A percentile compares a stretch with the other conserved stretches of the same genome.
Conservation (phyloP, 352 stramenopile species). For the Phytophthora capsici region DNA sequence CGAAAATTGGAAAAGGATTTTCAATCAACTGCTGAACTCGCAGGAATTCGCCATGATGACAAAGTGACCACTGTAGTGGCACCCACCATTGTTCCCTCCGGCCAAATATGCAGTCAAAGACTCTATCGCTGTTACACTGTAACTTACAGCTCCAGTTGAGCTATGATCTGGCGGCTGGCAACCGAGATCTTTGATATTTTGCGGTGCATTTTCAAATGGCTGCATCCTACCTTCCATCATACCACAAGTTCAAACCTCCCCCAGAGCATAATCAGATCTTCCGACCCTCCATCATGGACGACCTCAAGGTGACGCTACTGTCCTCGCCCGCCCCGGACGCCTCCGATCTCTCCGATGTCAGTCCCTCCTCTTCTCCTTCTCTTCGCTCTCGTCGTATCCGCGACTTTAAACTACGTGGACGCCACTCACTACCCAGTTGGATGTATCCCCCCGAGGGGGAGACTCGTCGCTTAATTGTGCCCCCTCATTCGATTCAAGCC, state of each 20-base stretch:
- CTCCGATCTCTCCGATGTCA: slow-evolving; percentile 5
- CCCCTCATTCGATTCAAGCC: slow-evolving; percentile 30
- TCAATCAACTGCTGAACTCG: background rate
- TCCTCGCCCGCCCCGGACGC: slow-evolving; percentile 29
- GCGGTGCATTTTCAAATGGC: background rate
- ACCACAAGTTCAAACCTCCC: background rate
- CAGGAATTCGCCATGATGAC: background rate
- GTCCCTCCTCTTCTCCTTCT: slow-evolving; percentile 6
- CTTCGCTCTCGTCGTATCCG: slow-evolving; percentile 27
- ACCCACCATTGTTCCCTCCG: background rate
- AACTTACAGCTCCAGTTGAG: too few species aligned
- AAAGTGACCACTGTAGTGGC: background rate
- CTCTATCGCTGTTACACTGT: too few species aligned
- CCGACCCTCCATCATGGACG: slow-evolving; percentile 42
- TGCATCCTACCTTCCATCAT: slow-evolving; percentile 15
- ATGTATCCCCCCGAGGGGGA: slow-evolving; percentile 55
- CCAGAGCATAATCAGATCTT: slow-evolving; percentile 21
- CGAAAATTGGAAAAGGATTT: slow-evolving; percentile 4
- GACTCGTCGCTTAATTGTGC: slow-evolving; percentile 35
- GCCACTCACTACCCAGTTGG: slow-evolving; percentile 36
- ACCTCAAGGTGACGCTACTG: slow-evolving; percentile 53
- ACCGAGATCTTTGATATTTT: background rate
- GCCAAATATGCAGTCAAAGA: too few species aligned
- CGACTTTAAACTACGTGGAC: slow-evolving; percentile 27
- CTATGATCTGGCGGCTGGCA: background rate